Evolutionary conservation across 73 alveolate genomes (phyloP).

Genomic region (Stentor roeselii): DNA sequence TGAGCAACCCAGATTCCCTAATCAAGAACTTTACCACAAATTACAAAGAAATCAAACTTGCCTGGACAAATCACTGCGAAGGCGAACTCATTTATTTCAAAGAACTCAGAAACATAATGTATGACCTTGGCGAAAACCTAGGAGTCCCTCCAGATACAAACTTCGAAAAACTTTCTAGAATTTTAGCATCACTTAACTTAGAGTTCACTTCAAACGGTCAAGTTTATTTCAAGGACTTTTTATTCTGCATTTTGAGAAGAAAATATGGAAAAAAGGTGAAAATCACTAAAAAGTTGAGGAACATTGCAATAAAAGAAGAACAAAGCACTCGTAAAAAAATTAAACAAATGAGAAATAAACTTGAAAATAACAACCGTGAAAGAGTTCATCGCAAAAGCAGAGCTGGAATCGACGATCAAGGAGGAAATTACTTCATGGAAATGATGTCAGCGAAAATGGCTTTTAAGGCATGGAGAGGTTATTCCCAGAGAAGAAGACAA

Average conservation of each 20-base stretch:
- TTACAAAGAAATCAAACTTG: conserved; percentile 34
- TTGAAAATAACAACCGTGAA: background rate
- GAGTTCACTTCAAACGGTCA: conserved; percentile 26
- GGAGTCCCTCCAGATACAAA: conserved; percentile 12
- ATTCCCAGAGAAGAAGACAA: background rate
- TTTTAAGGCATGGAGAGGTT: background rate
- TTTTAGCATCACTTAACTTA: conserved; percentile 11
- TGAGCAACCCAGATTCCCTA: conserved; percentile 50
- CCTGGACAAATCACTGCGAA: conserved; percentile 38
- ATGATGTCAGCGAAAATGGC: background rate
- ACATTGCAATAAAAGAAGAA: background rate
- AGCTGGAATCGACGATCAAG: background rate
- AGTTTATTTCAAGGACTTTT: conserved; percentile 36
- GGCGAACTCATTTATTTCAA: conserved; percentile 29
- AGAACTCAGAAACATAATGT: conserved; percentile 28
- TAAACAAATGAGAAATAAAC: background rate
- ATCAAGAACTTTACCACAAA: conserved; percentile 47
- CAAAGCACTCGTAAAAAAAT: background rate
- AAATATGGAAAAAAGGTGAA: conserved; percentile 6
- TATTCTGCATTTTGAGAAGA: conserved; percentile 36
- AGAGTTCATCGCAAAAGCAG: background rate
- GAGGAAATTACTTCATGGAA: conserved; percentile 3
- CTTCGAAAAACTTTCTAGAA: background rate
- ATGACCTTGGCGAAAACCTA: conserved; percentile 29
- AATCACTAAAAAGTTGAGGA: background rate